These are phyloP conservation scores for Straminergon stramineum DNA, from an alignment of 225 moss, liverwort and hornwort genomes.

Conservation along the genomic window DNA sequence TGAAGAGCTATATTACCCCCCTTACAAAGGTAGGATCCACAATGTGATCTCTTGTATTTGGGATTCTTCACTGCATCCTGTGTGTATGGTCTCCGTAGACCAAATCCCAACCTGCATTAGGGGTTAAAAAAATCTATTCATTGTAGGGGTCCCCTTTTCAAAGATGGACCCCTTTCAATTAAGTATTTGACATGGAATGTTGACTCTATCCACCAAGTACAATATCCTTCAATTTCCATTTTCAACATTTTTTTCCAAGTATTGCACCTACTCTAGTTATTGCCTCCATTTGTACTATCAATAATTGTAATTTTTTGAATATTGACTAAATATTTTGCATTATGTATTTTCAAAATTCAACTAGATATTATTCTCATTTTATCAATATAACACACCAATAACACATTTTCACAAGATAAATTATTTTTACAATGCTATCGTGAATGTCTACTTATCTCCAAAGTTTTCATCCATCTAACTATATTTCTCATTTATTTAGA, in stretches of 20 bases:
- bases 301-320: not conserved
- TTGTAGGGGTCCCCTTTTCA: too few relatives aligned
- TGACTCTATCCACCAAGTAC: not conserved
- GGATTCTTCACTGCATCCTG: too few relatives aligned
- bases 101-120: too few relatives aligned
- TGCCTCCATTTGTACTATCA: not conserved
- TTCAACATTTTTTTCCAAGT: not conserved
- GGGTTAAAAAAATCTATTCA: too few relatives aligned
- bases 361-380: fast-evolving
- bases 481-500: not conserved
- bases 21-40: too few relatives aligned
- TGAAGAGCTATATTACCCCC: too few relatives aligned
- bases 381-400: not conserved
- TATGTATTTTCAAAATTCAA: not conserved
- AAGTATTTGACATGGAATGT: fast-evolving
- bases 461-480: too few relatives aligned
- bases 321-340: not conserved
- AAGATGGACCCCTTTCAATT: not conserved
- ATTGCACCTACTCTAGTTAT: not conserved
- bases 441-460: too few relatives aligned
- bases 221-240: not conserved
- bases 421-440: too few relatives aligned
- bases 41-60: too few relatives aligned
- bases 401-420: too few relatives aligned
- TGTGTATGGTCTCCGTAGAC: too few relatives aligned